These are phyloP conservation scores for Cichorium intybus DNA, from an alignment of 140 eudicot species.

Conservation along the genomic window DNA sequence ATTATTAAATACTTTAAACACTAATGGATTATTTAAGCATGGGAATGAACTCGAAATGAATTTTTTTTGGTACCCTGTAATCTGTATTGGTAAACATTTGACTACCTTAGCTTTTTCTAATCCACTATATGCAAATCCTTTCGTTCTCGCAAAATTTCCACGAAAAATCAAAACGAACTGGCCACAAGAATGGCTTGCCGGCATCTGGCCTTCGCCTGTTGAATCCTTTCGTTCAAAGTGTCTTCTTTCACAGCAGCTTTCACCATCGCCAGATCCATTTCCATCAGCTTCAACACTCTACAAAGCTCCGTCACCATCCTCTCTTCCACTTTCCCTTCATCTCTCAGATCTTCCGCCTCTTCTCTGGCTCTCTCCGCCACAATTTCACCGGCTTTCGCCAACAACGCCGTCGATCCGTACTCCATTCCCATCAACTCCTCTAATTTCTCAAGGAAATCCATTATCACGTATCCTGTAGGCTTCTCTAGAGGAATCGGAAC, in stretches of 20 bases:
- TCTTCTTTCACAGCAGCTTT: constrained; percentile 88
- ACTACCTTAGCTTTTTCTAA: too few relatives aligned
- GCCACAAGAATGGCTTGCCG: constrained; percentile 95
- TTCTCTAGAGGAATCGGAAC: constrained; percentile 69
- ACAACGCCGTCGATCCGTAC: constrained; percentile 66
- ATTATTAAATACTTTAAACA: too few relatives aligned
- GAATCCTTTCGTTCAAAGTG: constrained; percentile 70
- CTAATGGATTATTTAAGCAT: too few relatives aligned
- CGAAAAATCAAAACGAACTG: constrained; percentile 52
- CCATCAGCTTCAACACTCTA: constrained; percentile 89
- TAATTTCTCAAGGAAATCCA: constrained; percentile 80
- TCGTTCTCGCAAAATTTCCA: not conserved
- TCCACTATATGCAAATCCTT: not conserved
- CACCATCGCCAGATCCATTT: constrained; percentile 94
- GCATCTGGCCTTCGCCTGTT: constrained; percentile 79
- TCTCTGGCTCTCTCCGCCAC: constrained; percentile 88
- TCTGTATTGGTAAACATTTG: too few relatives aligned
- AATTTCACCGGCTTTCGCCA: constrained; percentile 78
- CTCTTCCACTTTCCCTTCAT: constrained; percentile 89
- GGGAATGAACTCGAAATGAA: too few relatives aligned
- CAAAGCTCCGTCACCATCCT: constrained; percentile 79
- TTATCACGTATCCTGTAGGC: constrained; percentile 70
- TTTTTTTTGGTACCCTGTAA: too few relatives aligned
- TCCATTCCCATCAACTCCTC: constrained; percentile 63
- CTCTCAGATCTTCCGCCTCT: constrained; percentile 75